Base-by-base conservation (phyloP, 2,329 filamentous ascomycete genomes). In the Aureobasidium sp. region DNA sequence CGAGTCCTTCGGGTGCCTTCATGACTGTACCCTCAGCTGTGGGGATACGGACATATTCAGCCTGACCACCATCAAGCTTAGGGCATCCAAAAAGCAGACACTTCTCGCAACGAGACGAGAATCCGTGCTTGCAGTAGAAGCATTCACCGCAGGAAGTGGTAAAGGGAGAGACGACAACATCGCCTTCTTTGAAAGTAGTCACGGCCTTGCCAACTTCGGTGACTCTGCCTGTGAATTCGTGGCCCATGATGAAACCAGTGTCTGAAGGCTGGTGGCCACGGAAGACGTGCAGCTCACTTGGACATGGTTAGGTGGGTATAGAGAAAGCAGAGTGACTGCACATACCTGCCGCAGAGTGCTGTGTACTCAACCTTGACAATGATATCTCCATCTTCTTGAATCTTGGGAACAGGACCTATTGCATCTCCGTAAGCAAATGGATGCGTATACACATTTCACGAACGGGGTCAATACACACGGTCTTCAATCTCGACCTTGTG, bases 331-430 rank as follows among this genome's bases (percentile, higher is more conserved):
- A n/a, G 29, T 27, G 25, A 30, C 37, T 34, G 42, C 63, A 78
- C 84, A 70, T 77, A 92, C 90, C 89, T 93, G 71, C 92, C 92
- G 72, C 92, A 97, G 36, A 97, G 81, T 16, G 90, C 92, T 30
- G 91, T 89, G 68, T 89, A 89, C 63, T 85, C 82, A 25, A 96
- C 90, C 73, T 90, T 92, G 70, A 96, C 84, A 66, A 96, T 86
- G 62, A 93, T 83, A 72, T 96, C 92, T 62, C 81, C 83, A 6
- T 84, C 80, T 63, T 89, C 80, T 67, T 87, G 79, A 65, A 96
- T 81, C 66, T 84, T 82, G 1, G 92, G 92, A 13, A 93, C 81
- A 0, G 91, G 91, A 9, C 57, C 57, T 60, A 15, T 37, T 10
- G 15, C 9, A 16, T 27, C 11, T 16, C 3, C 6, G 45, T 59